Percentiles rank a stretch among this genome's conserved stretches.
phyloP scores from a whole-genome alignment of 2,329 filamentous ascomycete species.

The Emergomyces pasteurianus region DNA sequence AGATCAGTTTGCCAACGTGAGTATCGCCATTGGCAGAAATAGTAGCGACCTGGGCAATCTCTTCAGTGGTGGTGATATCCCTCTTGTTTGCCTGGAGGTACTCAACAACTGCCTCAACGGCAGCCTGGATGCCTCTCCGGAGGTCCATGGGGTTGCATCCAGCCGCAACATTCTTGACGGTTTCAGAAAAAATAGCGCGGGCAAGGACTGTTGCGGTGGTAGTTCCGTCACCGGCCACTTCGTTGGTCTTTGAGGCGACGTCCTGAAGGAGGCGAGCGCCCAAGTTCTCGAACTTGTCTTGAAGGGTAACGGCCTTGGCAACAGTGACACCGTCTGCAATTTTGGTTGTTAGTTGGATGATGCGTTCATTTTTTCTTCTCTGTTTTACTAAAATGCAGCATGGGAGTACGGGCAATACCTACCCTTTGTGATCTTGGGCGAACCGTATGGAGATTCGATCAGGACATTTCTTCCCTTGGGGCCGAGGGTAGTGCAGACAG shows the following conservation, averaged over 20 bases:
- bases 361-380: too few relatives aligned
- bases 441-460: conserved; percentile 97
- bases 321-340: conserved; percentile 70
- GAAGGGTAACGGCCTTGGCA: conserved; percentile 75
- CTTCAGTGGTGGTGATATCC: conserved; percentile 92
- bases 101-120: conserved; percentile 87
- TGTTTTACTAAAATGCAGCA: neutral
- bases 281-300: conserved; percentile 99
- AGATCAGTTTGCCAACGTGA: conserved; percentile 90
- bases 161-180: conserved; percentile 97
- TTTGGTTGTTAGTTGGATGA: neutral
- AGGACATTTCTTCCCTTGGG: conserved; percentile 97
- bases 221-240: conserved; percentile 95
- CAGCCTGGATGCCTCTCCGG: conserved; percentile 90
- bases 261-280: conserved; percentile 93
- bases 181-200: conserved; percentile 98
- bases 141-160: conserved; percentile 99
- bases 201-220: conserved; percentile 96
- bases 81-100: conserved; percentile 93
- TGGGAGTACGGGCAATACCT: conserved; percentile 22
- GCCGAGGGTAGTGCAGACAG: conserved; percentile 88
- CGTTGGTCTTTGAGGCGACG: conserved; percentile 98
- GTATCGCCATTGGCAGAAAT: conserved; percentile 96
- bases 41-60: conserved; percentile 96
- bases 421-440: conserved; percentile 99